These are phyloP conservation scores for Dissophora ornata DNA, from an alignment of 192 early-diverging fungal species.

Conservation along the genomic window DNA sequence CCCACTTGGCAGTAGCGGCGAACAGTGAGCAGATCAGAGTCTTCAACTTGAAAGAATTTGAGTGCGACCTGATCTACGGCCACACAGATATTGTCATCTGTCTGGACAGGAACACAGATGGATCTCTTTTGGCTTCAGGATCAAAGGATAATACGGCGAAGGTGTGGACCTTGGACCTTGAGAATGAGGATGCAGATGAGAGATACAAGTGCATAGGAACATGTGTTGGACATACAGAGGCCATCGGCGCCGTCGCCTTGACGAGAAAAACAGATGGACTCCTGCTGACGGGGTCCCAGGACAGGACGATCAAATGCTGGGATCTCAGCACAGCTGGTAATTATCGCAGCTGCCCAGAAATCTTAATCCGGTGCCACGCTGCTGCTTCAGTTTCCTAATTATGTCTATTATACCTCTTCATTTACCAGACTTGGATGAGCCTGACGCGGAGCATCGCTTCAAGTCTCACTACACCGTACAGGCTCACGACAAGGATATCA, in stretches of 20 bases:
- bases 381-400: background rate
- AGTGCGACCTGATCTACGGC: slow-evolving; percentile 90
- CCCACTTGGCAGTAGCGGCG: slow-evolving; percentile 87
- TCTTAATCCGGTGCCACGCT: too few relatives aligned
- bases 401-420: too few relatives aligned
- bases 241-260: slow-evolving; percentile 89
- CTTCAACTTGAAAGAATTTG: slow-evolving; percentile 80
- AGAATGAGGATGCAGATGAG: slow-evolving; percentile 61
- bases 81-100: slow-evolving; percentile 92
- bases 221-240: slow-evolving; percentile 91
- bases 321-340: slow-evolving; percentile 72
- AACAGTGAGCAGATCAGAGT: slow-evolving; percentile 94
- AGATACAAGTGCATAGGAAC: slow-evolving; percentile 74
- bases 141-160: slow-evolving; percentile 90
- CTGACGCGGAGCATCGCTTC: slow-evolving; percentile 58
- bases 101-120: slow-evolving; percentile 75
- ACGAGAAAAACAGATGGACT: slow-evolving; percentile 73
- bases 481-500: slow-evolving; percentile 98
- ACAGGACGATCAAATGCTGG: slow-evolving; percentile 97
- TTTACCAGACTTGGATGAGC: slow-evolving; percentile 47
- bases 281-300: slow-evolving; percentile 89
- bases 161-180: slow-evolving; percentile 81
- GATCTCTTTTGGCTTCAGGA: slow-evolving; percentile 83
- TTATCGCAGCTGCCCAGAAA: too few relatives aligned
- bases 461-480: slow-evolving; percentile 87